Conservation (phyloP, 257 asterid genomes). For the Lantana camara region DNA sequence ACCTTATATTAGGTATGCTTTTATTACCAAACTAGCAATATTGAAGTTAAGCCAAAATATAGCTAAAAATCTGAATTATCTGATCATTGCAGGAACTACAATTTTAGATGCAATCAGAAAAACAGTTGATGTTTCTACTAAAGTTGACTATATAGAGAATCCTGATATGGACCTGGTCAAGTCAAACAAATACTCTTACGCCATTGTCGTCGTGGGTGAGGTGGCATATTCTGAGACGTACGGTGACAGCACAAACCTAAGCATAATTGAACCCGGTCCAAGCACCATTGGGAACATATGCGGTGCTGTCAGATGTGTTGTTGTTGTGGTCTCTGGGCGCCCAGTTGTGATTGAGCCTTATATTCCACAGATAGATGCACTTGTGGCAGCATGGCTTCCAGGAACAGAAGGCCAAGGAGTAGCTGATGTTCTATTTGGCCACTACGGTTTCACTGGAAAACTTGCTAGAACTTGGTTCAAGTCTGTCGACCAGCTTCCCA, state of each 20-base stretch:
- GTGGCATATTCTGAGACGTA: constrained; percentile 44
- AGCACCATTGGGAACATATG: constrained; percentile 45
- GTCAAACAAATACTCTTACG: constrained; percentile 45
- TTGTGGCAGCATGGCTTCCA: constrained; percentile 71
- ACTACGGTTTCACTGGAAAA: constrained; percentile 60
- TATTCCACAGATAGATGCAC: constrained; percentile 46
- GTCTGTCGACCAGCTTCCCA: constrained; percentile 59
- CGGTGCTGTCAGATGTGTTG: constrained; percentile 45
- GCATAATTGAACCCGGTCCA: constrained; percentile 40
- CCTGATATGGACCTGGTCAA: constrained; percentile 36
- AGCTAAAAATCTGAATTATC: neutral
- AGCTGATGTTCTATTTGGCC: constrained; percentile 58
- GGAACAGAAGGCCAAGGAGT: constrained; percentile 70
- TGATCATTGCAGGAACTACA: constrained; percentile 51
- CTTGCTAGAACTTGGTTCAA: constrained; percentile 66
- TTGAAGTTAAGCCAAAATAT: neutral
- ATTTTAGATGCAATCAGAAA: constrained; percentile 48
- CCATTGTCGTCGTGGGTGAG: constrained; percentile 63
- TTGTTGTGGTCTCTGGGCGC: constrained; percentile 52
- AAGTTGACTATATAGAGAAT: constrained; percentile 37
- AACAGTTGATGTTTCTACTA: constrained; percentile 51
- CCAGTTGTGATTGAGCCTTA: constrained; percentile 54
- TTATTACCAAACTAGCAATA: neutral
- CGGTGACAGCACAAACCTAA: constrained; percentile 53
- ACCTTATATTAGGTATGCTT: constrained; percentile 46